These are phyloP conservation scores for Yarrowia sp. DNA, from an alignment of 805 yeast genomes.

Conservation along the genomic window DNA sequence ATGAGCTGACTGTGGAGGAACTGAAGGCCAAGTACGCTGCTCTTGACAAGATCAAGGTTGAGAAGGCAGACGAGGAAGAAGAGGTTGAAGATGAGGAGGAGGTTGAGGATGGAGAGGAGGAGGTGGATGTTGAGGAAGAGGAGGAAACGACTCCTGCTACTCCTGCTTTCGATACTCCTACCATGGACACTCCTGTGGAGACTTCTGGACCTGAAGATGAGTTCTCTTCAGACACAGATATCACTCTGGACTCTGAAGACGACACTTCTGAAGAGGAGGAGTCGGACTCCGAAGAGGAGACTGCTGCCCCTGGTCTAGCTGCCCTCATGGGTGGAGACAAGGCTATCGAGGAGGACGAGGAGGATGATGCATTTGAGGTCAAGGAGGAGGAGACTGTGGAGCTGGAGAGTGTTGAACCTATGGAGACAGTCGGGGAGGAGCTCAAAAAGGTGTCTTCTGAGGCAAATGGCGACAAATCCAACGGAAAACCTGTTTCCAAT, in stretches of 20 bases:
- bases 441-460: background rate
- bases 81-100: conserved; percentile 30
- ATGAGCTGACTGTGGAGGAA: conserved; percentile 54
- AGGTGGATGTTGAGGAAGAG: background rate
- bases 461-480: background rate
- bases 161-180: background rate
- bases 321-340: conserved; percentile 5
- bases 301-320: conserved; percentile 12
- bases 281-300: conserved; percentile 2
- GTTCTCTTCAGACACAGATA: conserved; percentile 4
- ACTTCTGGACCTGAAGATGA: background rate
- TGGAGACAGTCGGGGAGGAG: background rate
- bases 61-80: conserved; percentile 32
- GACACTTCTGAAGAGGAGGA: background rate
- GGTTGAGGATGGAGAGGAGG: conserved; percentile 27
- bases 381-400: conserved; percentile 16
- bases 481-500: background rate
- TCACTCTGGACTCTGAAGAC: conserved; percentile 19
- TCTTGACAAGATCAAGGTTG: conserved; percentile 39
- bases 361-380: conserved; percentile 13
- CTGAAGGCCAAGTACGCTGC: conserved; percentile 55
- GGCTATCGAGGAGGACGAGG: conserved; percentile 11
- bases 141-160: background rate
- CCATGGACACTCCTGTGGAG: background rate
- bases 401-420: background rate